A percentile compares a stretch with the other conserved stretches of the same genome.
Evolutionary conservation across 805 yeast genomes (phyloP).

Genomic region (Huiozyma sinensis): DNA sequence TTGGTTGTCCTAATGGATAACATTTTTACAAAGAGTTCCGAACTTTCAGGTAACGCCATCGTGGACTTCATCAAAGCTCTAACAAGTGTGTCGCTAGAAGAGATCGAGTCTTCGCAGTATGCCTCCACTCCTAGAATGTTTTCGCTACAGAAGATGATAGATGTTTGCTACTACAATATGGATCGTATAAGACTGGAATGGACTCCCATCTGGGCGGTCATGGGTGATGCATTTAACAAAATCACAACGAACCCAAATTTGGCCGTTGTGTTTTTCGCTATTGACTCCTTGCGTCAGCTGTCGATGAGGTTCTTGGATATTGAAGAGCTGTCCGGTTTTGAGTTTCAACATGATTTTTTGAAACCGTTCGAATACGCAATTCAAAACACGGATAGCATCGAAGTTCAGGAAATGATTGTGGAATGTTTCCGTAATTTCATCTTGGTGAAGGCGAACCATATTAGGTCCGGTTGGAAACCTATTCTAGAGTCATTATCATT

Average conservation of each 20-base stretch:
- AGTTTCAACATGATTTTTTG: slow-evolving; percentile 88
- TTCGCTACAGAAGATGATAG: slow-evolving; percentile 90
- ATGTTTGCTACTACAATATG: slow-evolving; percentile 96
- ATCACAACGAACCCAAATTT: slow-evolving; percentile 74
- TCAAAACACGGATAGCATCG: slow-evolving; percentile 50
- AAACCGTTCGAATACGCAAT: slow-evolving; percentile 81
- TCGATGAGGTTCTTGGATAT: slow-evolving; percentile 86
- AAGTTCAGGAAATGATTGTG: slow-evolving; percentile 78
- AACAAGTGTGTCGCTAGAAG: slow-evolving; percentile 79
- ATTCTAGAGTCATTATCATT: slow-evolving; percentile 67
- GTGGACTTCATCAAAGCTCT: slow-evolving; percentile 79
- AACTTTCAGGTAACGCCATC: slow-evolving; percentile 73
- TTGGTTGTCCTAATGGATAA: slow-evolving; percentile 74
- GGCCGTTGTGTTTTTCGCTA: slow-evolving; percentile 76
- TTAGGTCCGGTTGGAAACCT: slow-evolving; percentile 92
- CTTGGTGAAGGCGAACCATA: slow-evolving; percentile 55
- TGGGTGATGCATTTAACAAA: slow-evolving; percentile 79
- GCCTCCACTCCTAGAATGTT: slow-evolving; percentile 81
- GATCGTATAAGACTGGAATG: slow-evolving; percentile 91
- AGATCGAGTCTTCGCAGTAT: slow-evolving; percentile 78
- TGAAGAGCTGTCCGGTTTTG: slow-evolving; percentile 91
- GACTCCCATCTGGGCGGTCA: slow-evolving; percentile 89
- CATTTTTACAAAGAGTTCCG: slow-evolving; percentile 73
- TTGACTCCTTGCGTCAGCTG: slow-evolving; percentile 87
- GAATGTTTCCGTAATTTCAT: slow-evolving; percentile 86